Evolutionary conservation across 805 yeast species (phyloP).

Genomic region (Wickerhamomyces strasburgensis): DNA sequence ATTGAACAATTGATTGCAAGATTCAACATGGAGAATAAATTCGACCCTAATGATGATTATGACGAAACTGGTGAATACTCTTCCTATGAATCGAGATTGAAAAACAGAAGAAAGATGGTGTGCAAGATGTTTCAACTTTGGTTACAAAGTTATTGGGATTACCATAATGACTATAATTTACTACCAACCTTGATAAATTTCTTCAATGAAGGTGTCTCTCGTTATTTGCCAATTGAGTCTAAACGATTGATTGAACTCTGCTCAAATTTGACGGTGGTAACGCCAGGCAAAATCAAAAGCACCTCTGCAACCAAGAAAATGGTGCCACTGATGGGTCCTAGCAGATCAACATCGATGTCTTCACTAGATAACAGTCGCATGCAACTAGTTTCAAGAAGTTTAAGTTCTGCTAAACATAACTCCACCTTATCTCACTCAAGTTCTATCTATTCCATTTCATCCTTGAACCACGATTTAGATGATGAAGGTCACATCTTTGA

Average conservation of each 20-base stretch:
- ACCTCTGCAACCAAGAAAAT: constrained; percentile 11
- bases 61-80: constrained; percentile 35
- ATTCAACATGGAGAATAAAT: constrained; percentile 47
- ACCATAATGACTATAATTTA: constrained; percentile 49
- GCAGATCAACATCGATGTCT: constrained; percentile 2
- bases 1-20: constrained; percentile 63
- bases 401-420: constrained; percentile 26
- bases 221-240: constrained; percentile 58
- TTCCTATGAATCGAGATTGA: constrained; percentile 35
- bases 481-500: constrained; percentile 47
- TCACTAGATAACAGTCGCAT: constrained; percentile 18
- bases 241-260: constrained; percentile 57
- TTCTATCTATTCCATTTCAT: constrained; percentile 26
- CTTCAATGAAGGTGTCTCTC: constrained; percentile 71
- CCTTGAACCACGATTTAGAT: constrained; percentile 25
- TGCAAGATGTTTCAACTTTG: constrained; percentile 70
- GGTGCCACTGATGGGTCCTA: constrained; percentile 4
- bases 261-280: constrained; percentile 52
- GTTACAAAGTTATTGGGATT: constrained; percentile 89
- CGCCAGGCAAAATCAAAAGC: constrained; percentile 40
- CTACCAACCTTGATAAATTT: constrained; percentile 71
- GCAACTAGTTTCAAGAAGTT: constrained; percentile 52
- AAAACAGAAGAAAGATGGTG: constrained; percentile 59
- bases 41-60: constrained; percentile 27
- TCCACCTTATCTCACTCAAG: constrained; percentile 35